Percentiles rank a stretch among this genome's conserved stretches.
Conservation (phyloP, 2,329 filamentous ascomycete genomes). For the Microascus cirrosus region DNA sequence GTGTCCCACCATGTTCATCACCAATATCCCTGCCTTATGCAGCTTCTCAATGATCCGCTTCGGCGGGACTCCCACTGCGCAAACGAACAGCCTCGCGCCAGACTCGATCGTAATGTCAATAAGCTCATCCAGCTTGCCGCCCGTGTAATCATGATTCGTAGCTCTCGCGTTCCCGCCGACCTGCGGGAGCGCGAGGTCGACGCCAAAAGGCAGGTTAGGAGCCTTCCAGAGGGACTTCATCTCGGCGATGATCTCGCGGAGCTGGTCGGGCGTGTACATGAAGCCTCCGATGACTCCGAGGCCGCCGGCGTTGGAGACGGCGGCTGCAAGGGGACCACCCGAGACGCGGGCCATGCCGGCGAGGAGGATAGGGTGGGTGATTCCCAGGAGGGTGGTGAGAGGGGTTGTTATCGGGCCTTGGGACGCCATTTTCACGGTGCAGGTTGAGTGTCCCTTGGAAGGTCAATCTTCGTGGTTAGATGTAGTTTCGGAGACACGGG, state of each 20-base stretch:
- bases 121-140: conserved; percentile 76
- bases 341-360: conserved; percentile 90
- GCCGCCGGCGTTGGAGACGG: conserved; percentile 80
- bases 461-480: background rate
- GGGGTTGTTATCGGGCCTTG: conserved; percentile 58
- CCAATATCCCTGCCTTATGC: conserved; percentile 66
- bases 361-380: conserved; percentile 80
- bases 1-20: conserved; percentile 98
- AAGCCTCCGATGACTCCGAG: conserved; percentile 65
- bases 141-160: conserved; percentile 94
- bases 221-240: conserved; percentile 63
- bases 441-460: too few species aligned
- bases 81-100: conserved; percentile 77
- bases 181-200: conserved; percentile 86
- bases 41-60: conserved; percentile 60
- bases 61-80: conserved; percentile 80
- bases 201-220: conserved; percentile 70
- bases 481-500: background rate
- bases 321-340: conserved; percentile 66
- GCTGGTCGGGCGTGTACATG: conserved; percentile 62
- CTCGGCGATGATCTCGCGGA: conserved; percentile 72
- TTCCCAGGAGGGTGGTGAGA: conserved; percentile 66
- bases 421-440: conserved; percentile 22
- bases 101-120: conserved; percentile 78
- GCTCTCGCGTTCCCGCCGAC: conserved; percentile 72